A percentile compares a stretch with the other conserved stretches of the same genome.
Conservation (phyloP, 2,329 filamentous ascomycete species). For the Clarireedia monteithiana region DNA sequence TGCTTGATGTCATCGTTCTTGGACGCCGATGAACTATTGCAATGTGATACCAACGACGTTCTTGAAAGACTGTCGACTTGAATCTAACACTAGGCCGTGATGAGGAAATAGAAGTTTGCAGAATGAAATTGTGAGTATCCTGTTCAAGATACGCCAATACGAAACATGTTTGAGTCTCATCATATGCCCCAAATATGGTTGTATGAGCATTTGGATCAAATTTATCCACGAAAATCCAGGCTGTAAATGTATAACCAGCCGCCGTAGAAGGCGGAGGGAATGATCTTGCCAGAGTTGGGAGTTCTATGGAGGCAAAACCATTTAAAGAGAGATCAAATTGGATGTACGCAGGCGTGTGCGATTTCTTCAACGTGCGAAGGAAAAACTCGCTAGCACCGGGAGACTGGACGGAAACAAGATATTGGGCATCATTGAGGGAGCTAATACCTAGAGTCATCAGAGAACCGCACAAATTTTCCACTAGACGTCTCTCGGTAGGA, state of each 20-base stretch:
- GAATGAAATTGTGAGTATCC: slow-evolving; percentile 86
- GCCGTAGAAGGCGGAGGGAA: slow-evolving; percentile 73
- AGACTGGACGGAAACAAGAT: slow-evolving; percentile 51
- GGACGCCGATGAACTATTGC: slow-evolving; percentile 77
- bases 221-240: slow-evolving; percentile 82
- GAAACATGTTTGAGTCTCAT: slow-evolving; percentile 87
- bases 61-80: slow-evolving; percentile 70
- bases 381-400: slow-evolving; percentile 58
- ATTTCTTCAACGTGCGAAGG: slow-evolving; percentile 63
- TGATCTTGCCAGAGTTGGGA: slow-evolving; percentile 72
- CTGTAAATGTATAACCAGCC: slow-evolving; percentile 81
- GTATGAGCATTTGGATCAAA: slow-evolving; percentile 85
- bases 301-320: slow-evolving; percentile 84
- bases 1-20: slow-evolving; percentile 66
- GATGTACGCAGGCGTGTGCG: slow-evolving; percentile 74
- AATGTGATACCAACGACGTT: slow-evolving; percentile 86
- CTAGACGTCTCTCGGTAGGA: slow-evolving; percentile 47
- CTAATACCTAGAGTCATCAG: slow-evolving; percentile 71
- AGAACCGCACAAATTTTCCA: slow-evolving; percentile 59
- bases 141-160: slow-evolving; percentile 88
- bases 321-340: slow-evolving; percentile 88
- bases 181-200: slow-evolving; percentile 92
- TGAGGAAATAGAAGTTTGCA: slow-evolving; percentile 89
- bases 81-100: slow-evolving; percentile 86
- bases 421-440: slow-evolving; percentile 73